Conservation (phyloP, 2,329 filamentous ascomycete genomes). For the Ciborinia camelliae region DNA sequence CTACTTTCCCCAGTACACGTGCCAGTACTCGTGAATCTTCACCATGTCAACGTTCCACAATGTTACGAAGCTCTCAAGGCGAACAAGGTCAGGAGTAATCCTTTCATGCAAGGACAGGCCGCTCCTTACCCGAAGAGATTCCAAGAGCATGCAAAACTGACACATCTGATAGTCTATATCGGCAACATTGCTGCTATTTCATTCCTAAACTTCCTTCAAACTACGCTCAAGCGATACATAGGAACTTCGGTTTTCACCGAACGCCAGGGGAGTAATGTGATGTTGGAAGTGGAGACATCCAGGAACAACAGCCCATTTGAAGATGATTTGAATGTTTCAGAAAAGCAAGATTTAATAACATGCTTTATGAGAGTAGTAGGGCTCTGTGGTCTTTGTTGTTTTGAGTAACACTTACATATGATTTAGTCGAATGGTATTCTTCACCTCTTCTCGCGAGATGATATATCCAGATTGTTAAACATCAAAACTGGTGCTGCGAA, state of each 20-base stretch:
- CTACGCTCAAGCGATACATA: conserved; percentile 21
- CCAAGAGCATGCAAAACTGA: conserved; percentile 8
- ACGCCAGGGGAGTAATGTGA: conserved; percentile 4
- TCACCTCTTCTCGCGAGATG: conserved; percentile 3
- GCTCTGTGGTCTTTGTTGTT: neutral
- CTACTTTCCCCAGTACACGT: neutral
- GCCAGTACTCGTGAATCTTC: conserved; percentile 6
- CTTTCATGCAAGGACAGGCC: neutral
- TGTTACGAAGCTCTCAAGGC: conserved; percentile 8
- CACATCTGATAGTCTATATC: conserved; percentile 21
- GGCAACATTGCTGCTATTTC: conserved; percentile 23
- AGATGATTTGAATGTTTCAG: neutral
- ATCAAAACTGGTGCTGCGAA: neutral
- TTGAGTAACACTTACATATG: neutral
- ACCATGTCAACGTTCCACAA: conserved; percentile 4
- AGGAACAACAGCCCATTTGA: conserved; percentile 10
- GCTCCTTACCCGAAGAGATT: neutral
- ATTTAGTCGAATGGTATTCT: conserved; percentile 8
- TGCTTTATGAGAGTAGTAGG: conserved; percentile 7
- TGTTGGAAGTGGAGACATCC: conserved; percentile 11
- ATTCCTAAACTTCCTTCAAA: conserved; percentile 22
- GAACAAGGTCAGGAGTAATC: neutral
- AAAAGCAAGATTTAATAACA: conserved; percentile 1
- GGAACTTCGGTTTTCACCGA: conserved; percentile 22
- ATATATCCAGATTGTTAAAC: conserved; percentile 2